Evolutionary conservation across 225 moss, liverwort and hornwort species (phyloP), one percentile per base, ranked within the genome.

Genomic region (Physcomitrium patens): DNA sequence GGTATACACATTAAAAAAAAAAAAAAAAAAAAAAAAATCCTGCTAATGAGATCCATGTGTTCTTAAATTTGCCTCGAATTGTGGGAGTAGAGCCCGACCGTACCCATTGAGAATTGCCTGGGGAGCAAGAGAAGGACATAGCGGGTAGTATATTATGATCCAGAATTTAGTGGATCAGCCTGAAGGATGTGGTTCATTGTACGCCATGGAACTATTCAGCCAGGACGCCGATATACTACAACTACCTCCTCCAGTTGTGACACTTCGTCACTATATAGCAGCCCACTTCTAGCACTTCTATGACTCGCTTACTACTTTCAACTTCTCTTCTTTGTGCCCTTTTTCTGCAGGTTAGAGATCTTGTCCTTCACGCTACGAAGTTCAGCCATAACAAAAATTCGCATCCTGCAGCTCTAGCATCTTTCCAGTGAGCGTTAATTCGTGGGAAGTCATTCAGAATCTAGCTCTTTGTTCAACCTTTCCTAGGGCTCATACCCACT

Each of bases 171-270:
- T 72, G 51, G 72, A 50, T 31, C 72, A 72, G 27, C 31, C 31
- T 37, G 31, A 28, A 31, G 54, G 26, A 82, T 75, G 82, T 82
- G 78, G 78, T 66, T 75, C 58, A 78, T 78, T 69, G 63, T 74
- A 22, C 69, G 70, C 75, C 78, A 75, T 20, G 55, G 75, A 78
- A 82, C 26, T 10, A 7, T 41, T 47, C 24, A 2, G 59, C 9
- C 3, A n/a, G 8, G 27, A 50, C 19, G 0, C 45, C 51, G 20
- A 12, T 15, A 5, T 12, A 15, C 49, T 49, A 10, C 5, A 49
- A 49, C 49, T 49, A 49, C 49, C 15, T 15, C 49, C 12, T 12
- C 49, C 49, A n/a, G 19, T 43, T 49, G 12, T 5, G 24, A 57
- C 59, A 41, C 42, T 24, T 11, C 59, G 60, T n/a, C 12, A 22